These are phyloP conservation scores for Lecanicillium sp. DNA, from an alignment of 2,329 filamentous ascomycete genomes.

Conservation along the genomic window DNA sequence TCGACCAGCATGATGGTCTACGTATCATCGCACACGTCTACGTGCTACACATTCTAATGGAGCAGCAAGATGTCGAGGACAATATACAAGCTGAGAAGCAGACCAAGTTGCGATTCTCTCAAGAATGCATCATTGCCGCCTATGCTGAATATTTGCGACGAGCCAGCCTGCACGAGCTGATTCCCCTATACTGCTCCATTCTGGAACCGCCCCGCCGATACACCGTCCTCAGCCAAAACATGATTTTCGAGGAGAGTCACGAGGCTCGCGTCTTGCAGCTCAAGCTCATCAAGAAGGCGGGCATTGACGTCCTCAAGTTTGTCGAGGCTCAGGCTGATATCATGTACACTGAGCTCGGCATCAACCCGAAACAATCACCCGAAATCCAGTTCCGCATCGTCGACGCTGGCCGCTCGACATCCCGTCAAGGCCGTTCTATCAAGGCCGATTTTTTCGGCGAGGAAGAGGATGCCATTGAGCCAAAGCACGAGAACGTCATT, in stretches of 20 bases:
- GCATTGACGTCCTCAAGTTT: constrained; percentile 66
- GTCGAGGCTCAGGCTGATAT: constrained; percentile 60
- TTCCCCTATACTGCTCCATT: constrained; percentile 83
- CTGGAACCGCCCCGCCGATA: constrained; percentile 60
- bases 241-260: constrained; percentile 64
- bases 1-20: constrained; percentile 57
- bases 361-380: constrained; percentile 29
- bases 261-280: constrained; percentile 63
- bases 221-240: constrained; percentile 66
- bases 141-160: constrained; percentile 78
- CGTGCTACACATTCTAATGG: constrained; percentile 61
- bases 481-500: constrained; percentile 66
- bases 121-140: constrained; percentile 71
- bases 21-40: constrained; percentile 63
- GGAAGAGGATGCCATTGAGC: constrained; percentile 45
- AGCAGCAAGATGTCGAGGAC: constrained; percentile 39
- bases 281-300: constrained; percentile 66
- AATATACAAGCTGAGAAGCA: not conserved
- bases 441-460: constrained; percentile 65
- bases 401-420: constrained; percentile 28
- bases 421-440: constrained; percentile 53
- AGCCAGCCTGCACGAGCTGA: constrained; percentile 66
- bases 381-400: constrained; percentile 47
- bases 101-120: constrained; percentile 35
- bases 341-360: constrained; percentile 43